Conservation (phyloP, 139 green algal genomes). For the Mesotaenium endlicherianum region DNA sequence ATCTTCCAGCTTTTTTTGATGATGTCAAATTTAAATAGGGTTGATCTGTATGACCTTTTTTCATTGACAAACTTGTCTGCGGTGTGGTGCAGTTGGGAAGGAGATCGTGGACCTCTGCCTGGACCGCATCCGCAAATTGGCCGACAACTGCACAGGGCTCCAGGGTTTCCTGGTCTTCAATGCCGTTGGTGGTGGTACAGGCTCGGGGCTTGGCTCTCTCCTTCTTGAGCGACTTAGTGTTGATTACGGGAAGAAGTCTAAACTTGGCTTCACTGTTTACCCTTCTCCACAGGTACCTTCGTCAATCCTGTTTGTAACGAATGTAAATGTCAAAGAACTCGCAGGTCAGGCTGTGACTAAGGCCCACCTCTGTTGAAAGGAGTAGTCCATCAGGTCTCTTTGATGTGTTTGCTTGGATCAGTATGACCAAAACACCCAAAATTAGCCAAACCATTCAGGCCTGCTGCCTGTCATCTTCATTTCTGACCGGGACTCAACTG, state of each 20-base stretch:
- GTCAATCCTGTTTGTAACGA: not conserved
- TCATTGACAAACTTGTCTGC: not conserved
- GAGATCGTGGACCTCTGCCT: constrained; percentile 65
- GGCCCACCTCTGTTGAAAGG: too few species aligned
- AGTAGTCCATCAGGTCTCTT: too few species aligned
- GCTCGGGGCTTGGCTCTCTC: constrained; percentile 64
- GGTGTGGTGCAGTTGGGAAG: constrained; percentile 54
- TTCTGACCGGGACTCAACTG: too few species aligned
- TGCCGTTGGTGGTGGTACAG: constrained; percentile 62
- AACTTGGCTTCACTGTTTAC: constrained; percentile 80
- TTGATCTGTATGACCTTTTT: not conserved
- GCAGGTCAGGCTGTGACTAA: too few species aligned
- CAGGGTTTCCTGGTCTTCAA: constrained; percentile 68
- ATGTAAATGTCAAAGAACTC: too few species aligned
- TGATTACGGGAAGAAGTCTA: constrained; percentile 99
- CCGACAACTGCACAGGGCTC: constrained; percentile 65
- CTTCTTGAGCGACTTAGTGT: constrained; percentile 76
- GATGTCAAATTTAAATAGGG: not conserved
- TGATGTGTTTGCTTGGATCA: too few species aligned
- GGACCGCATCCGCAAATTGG: constrained; percentile 64
- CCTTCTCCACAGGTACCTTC: constrained; percentile 48
- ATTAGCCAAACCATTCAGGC: too few species aligned
- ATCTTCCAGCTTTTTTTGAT: not conserved
- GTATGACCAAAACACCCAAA: too few species aligned
- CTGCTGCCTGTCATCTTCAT: too few species aligned